These are phyloP conservation scores for Sporothrix inflata DNA, from an alignment of 2,329 filamentous ascomycete species.

Conservation along the genomic window DNA sequence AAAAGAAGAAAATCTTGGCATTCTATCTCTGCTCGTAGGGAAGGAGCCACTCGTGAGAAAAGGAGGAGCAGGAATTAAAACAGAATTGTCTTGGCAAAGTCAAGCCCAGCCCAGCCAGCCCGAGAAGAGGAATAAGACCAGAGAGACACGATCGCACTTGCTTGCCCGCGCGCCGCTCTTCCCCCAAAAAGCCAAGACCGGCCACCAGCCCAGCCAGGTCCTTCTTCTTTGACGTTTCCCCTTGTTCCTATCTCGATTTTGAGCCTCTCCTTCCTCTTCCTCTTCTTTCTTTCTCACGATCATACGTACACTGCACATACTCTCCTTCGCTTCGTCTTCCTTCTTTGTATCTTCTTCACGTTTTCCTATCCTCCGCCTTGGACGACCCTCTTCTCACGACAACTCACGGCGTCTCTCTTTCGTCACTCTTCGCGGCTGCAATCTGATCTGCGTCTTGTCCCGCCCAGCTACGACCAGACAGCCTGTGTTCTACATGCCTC, in stretches of 20 bases:
- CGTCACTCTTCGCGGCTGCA: background rate
- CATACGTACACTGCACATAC: background rate
- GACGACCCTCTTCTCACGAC: background rate
- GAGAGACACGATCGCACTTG: slow-evolving; percentile 13
- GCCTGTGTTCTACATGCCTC: background rate
- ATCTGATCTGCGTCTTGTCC: slow-evolving; percentile 1
- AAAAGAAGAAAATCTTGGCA: background rate
- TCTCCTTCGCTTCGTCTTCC: background rate
- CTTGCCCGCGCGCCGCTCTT: slow-evolving; percentile 3
- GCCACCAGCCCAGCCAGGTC: slow-evolving; percentile 1
- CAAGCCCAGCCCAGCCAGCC: slow-evolving; percentile 8
- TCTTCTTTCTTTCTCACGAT: background rate
- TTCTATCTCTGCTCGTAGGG: background rate
- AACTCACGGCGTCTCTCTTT: background rate
- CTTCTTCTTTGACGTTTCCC: background rate
- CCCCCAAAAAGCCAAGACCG: slow-evolving; percentile 15
- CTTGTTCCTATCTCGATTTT: background rate
- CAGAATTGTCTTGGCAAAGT: slow-evolving; percentile 24
- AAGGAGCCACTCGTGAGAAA: slow-evolving; percentile 20
- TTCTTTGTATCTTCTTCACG: background rate
- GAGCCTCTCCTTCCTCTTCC: slow-evolving; percentile 11
- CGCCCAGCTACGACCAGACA: background rate
- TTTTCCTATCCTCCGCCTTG: background rate
- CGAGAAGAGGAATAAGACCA: background rate
- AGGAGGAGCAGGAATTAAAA: slow-evolving; percentile 22